Conservation (phyloP, 306 rosid genomes). For the Psophocarpus tetragonolobus region DNA sequence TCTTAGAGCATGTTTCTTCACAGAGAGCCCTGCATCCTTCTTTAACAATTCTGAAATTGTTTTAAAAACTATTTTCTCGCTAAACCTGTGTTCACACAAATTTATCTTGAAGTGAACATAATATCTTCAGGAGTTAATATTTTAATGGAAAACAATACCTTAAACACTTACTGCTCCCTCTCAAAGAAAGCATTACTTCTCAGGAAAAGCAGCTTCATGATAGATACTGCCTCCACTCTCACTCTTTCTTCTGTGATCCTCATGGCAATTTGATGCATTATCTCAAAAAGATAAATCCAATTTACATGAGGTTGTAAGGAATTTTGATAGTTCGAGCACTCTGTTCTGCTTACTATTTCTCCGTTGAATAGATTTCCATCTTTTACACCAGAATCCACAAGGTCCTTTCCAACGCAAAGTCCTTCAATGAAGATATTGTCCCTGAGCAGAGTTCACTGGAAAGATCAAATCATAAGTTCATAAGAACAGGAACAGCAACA, state of each 20-base stretch:
- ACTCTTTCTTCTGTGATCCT: conserved; percentile 60
- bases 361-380: conserved; percentile 37
- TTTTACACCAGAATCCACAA: conserved; percentile 44
- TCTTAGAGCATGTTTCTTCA: conserved; percentile 61
- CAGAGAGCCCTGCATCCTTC: conserved; percentile 71
- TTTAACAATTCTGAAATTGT: conserved; percentile 61
- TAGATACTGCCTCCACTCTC: conserved; percentile 67
- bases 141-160: conserved; percentile 26
- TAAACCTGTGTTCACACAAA: conserved; percentile 60
- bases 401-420: conserved; percentile 43
- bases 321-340: conserved; percentile 44
- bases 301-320: conserved; percentile 54
- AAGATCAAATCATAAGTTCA: conserved; percentile 97
- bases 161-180: conserved; percentile 71
- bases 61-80: conserved; percentile 55
- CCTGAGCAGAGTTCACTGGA: conserved; percentile 99
- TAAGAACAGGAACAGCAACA: conserved; percentile 54
- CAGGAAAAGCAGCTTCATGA: conserved; percentile 64
- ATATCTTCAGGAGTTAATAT: conserved; percentile 19
- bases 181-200: conserved; percentile 59
- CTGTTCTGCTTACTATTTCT: conserved; percentile 45
- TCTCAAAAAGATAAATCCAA: conserved; percentile 63
- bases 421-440: conserved; percentile 68
- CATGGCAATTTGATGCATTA: conserved; percentile 59
- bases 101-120: conserved; percentile 15